Base-by-base conservation (phyloP, 345 rosid species). In the Arabidopsis arenosa region DNA sequence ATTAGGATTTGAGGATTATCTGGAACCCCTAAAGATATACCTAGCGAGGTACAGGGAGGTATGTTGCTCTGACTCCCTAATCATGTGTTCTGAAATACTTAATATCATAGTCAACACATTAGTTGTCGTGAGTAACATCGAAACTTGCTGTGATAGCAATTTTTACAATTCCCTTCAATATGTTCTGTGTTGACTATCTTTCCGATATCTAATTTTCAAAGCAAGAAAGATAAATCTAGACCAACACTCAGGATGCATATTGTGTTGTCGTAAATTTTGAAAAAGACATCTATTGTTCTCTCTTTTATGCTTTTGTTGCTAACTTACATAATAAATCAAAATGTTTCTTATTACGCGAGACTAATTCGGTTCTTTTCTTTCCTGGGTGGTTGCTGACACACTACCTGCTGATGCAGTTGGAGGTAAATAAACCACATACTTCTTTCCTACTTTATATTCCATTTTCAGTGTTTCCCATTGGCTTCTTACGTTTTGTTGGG, bases 21-120 rank as follows among this genome's bases (percentile, higher is more conserved):
- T 89, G 26, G 92, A 85, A 49, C 90, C 89, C 0, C 80, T 87
- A 14, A 89, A 87, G 83, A 72, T 81, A 17, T 89, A 87, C 83
- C 86, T 89, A 26, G 77, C 83, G 35, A 81, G 86, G 81, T 87
- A 85, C 71, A 83, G 95, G 48, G 95, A 89, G 90, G 87, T 87
- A 49, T 17, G 62, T 40, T 60, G 12, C 62, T 14, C 60, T 69
- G 3, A 64, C 40, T 40, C 39, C 43, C 54, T 62, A 12, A 39
- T 7, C 54, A 72, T 61, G 3, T 39, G 11, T n/a, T 33, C 32
- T 28, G 32, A 28, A 28, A 28, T 28, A 2, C 32, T 28, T 28
- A 28, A 28, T 28, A 28, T 28, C 32, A 4, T 28, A 28, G 4
- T 28, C 32, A 28, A 43, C 21, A n/a, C 8, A 1, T 68, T n/a